Base-by-base conservation (phyloP, 208 protist genomes). In the Polymyxa betae region DNA sequence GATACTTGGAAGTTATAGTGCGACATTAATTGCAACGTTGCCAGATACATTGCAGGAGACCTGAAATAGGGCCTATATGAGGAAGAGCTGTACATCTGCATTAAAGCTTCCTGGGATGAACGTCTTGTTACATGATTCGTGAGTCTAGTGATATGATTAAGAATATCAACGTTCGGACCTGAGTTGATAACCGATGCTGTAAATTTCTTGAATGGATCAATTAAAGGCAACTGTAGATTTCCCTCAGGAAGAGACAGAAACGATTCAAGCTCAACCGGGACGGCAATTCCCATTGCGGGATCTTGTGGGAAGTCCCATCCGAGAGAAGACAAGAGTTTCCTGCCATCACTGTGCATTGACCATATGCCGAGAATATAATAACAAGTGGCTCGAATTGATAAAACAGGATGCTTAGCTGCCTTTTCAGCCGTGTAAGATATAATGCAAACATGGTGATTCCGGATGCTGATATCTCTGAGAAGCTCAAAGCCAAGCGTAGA, bases 241-340 rank as follows among this genome's bases (percentile, higher is more conserved):
- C 49, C 5, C 5, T 5, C 12, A 24, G 49, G 12, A 24, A 60
- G 5, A 60, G 5, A 24, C 24, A 60, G 49, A 60, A 60, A 60
- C 49, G 49, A 60, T 82, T 5, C 5, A 20, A 82, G 5, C 5
- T 82, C 72, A 43, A n/a, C 5, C 16, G 72, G 72, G 12, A 82
- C 35, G n/a, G 72, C 72, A 82, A 82, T 82, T 5, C 72, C 72
- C 16, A 82, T 5, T 20, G 35, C 35, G 72, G 16, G 5, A 82
- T 82, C n/a, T 5, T 5, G 35, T 43, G 72, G 72, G 72, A 82
- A 82, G 5, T 45, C n/a, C 72, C 72, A 82, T 20, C 72, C 72
- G 16, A 35, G n/a, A 35, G 5, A 16, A 5, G 16, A 43, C 5
- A 82, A n/a, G 12, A 5, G n/a, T 20, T 82, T n/a, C 16, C 72